phyloP scores from a whole-genome alignment of 768 basidiomycete genomes.

The Panaeolus papilionaceus region DNA sequence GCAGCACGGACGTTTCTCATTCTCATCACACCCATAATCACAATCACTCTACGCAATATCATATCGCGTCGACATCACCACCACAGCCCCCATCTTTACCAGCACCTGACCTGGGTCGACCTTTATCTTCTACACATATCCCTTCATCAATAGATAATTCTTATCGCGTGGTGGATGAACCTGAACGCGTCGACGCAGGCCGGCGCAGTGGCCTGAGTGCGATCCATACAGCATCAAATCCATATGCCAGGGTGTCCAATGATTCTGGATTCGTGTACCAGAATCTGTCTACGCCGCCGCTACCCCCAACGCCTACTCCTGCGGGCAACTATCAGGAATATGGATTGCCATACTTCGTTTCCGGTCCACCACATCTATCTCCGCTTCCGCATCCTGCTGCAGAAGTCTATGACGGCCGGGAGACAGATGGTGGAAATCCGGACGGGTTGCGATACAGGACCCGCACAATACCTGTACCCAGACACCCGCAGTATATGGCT shows the following conservation, averaged over 20 bases:
- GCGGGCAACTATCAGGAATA: background rate
- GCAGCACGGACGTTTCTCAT: slow-evolving; percentile 6
- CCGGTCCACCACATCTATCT: background rate
- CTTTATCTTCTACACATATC: slow-evolving; percentile 1
- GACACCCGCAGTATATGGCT: slow-evolving; percentile 2
- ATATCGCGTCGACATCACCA: slow-evolving; percentile 1
- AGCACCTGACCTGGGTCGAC: slow-evolving; percentile 7
- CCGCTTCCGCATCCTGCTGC: background rate
- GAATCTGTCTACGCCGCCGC: background rate
- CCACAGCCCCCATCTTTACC: slow-evolving; percentile 1
- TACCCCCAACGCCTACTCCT: background rate
- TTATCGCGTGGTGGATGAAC: slow-evolving; percentile 5
- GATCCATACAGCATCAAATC: slow-evolving; percentile 4
- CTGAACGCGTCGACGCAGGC: background rate
- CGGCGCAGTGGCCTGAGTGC: background rate
- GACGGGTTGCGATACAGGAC: background rate
- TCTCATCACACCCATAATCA: slow-evolving; percentile 12
- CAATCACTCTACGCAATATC: slow-evolving; percentile 1
- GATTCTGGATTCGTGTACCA: background rate
- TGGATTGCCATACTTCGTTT: background rate
- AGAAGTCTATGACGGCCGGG: background rate
- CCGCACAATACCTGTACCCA: background rate
- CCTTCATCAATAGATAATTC: background rate
- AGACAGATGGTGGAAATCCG: background rate
- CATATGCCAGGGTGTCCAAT: background rate